A percentile compares a stretch with the other conserved stretches of the same genome.
Evolutionary conservation across 768 basidiomycete species (phyloP).

Genomic region (Russula vinacea): DNA sequence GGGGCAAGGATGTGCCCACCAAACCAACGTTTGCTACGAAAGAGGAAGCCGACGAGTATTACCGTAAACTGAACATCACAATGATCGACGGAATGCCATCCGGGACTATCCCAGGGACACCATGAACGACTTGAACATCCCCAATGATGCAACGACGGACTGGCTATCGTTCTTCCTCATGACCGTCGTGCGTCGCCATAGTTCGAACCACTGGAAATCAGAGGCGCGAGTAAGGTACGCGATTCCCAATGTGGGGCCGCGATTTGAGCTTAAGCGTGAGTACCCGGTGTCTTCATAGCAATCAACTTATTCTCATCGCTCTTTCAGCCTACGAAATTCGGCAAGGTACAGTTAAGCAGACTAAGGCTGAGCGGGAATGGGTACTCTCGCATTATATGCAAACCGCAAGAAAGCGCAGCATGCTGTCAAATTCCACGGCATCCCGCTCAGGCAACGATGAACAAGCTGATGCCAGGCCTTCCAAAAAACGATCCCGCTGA

Average conservation of each 20-base stretch:
- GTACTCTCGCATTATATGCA: conserved; percentile 90
- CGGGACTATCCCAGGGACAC: conserved; percentile 21
- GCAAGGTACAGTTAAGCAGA: conserved; percentile 93
- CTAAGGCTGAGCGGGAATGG: conserved; percentile 95
- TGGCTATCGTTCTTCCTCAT: conserved; percentile 96
- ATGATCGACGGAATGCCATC: conserved; percentile 28
- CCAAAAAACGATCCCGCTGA: conserved; percentile 33
- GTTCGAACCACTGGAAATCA: no score
- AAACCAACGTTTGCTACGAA: conserved; percentile 23
- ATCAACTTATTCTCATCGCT: conserved; percentile 2
- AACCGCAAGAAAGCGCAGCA: conserved; percentile 84
- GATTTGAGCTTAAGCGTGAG: conserved; percentile 98
- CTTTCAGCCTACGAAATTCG: conserved; percentile 91
- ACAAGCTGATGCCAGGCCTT: conserved; percentile 23
- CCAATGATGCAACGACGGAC: conserved; percentile 68
- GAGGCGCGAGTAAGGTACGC: no score
- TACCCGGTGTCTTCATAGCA: conserved; percentile 25
- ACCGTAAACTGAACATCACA: conserved; percentile 30
- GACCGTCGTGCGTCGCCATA: conserved; percentile 58
- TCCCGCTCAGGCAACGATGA: conserved; percentile 19
- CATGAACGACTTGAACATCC: conserved; percentile 23
- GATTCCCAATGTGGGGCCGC: conserved; percentile 96
- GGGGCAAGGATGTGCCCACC: neutral
- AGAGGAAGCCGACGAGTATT: conserved; percentile 29
- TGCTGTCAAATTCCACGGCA: conserved; percentile 48